Conservation (phyloP, 1,139 yeast species). For the Candida gigantensis region DNA sequence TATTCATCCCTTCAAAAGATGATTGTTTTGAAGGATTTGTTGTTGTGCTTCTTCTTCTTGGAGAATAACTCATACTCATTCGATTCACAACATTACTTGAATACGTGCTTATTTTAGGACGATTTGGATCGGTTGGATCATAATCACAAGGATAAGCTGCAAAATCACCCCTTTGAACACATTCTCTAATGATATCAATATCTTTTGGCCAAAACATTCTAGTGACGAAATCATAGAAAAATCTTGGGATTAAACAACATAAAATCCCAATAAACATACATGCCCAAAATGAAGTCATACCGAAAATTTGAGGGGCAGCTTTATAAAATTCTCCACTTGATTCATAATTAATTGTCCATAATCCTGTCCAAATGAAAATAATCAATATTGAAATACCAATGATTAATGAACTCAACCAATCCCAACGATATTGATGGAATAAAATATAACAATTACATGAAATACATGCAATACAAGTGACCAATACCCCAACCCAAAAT, state of each 20-base stretch:
- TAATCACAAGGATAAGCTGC: constrained; percentile 57
- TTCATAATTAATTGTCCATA: constrained; percentile 66
- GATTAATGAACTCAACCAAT: constrained; percentile 74
- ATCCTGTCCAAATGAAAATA: constrained; percentile 85
- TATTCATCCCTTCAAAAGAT: constrained; percentile 2
- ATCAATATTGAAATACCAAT: constrained; percentile 64
- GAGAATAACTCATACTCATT: constrained; percentile 18
- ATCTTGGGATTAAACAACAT: constrained; percentile 76
- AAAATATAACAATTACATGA: constrained; percentile 80
- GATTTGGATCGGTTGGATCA: constrained; percentile 64
- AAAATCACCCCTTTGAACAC: constrained; percentile 60
- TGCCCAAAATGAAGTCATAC: constrained; percentile 79
- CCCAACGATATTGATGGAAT: constrained; percentile 91
- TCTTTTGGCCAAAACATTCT: constrained; percentile 73
- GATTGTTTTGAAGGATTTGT: constrained; percentile 2
- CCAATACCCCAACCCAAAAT: constrained; percentile 80
- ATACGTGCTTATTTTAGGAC: constrained; percentile 39
- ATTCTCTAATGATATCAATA: constrained; percentile 83
- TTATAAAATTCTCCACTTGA: constrained; percentile 72
- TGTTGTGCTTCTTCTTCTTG: not conserved
- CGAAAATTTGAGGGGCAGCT: constrained; percentile 74
- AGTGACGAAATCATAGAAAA: constrained; percentile 61
- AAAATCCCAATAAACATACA: constrained; percentile 70
- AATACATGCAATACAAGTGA: constrained; percentile 75
- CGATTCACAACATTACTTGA: constrained; percentile 22